Conservation (phyloP, 2,329 filamentous ascomycete species). For the Huntiella abstrusa region DNA sequence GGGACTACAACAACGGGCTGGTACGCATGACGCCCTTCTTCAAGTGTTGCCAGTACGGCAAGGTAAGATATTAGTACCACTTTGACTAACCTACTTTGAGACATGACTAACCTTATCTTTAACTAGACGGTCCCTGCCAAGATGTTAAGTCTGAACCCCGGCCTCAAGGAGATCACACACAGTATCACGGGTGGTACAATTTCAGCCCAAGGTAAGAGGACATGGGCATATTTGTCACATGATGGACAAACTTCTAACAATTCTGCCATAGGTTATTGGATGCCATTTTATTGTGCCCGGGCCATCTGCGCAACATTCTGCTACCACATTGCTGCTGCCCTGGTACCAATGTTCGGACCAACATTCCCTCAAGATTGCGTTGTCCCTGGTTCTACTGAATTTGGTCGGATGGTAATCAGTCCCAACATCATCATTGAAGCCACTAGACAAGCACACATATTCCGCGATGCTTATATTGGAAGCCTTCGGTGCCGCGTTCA, state of each 20-base stretch:
- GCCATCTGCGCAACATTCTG: conserved; percentile 85
- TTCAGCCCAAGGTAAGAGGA: conserved; percentile 58
- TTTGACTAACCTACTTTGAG: neutral
- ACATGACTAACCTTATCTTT: conserved; percentile 2
- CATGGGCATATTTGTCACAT: neutral
- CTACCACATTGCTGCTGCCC: conserved; percentile 58
- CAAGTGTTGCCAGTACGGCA: conserved; percentile 72
- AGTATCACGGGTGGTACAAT: conserved; percentile 90
- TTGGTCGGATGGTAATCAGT: conserved; percentile 48
- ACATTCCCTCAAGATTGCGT: conserved; percentile 60
- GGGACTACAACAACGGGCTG: conserved; percentile 91
- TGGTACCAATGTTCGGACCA: conserved; percentile 80
- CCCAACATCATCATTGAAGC: conserved; percentile 33
- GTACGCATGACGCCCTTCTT: conserved; percentile 91
- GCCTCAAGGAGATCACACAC: conserved; percentile 74
- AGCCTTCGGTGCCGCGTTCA: neutral
- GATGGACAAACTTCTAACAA: conserved; percentile 10
- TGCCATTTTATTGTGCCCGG: conserved; percentile 72
- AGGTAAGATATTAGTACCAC: conserved; percentile 38
- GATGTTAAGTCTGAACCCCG: conserved; percentile 58
- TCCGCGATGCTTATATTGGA: conserved; percentile 19
- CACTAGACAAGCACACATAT: conserved; percentile 28
- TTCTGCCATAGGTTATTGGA: conserved; percentile 63
- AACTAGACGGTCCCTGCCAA: conserved; percentile 70
- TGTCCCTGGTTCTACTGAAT: conserved; percentile 41